phyloP scores from a whole-genome alignment of 176 grass and related monocot genomes.

The Chloris gayana region DNA sequence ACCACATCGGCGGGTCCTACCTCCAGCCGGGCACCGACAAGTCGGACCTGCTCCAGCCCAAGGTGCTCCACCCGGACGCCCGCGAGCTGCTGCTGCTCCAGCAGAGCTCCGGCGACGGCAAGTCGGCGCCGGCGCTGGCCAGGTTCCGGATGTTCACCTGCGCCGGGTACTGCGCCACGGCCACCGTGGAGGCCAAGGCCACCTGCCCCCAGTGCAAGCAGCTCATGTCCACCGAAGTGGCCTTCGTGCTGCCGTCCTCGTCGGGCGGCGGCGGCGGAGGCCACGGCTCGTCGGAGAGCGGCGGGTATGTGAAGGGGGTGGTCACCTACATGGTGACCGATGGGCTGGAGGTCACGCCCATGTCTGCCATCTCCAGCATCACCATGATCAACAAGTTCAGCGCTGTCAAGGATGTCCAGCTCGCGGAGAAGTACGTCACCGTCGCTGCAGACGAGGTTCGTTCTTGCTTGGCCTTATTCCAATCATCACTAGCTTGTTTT shows the following conservation, averaged over 20 bases:
- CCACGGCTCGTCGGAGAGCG: conserved; percentile 7
- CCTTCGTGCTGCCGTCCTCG: conserved; percentile 17
- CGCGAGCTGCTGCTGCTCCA: conserved; percentile 35
- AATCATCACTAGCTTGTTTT: too few relatives aligned
- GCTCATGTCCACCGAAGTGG: conserved; percentile 18
- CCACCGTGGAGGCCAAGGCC: conserved; percentile 1
- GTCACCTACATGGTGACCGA: conserved; percentile 61
- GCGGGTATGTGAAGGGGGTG: conserved; percentile 53
- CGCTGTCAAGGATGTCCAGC: conserved; percentile 15
- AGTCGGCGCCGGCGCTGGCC: not conserved
- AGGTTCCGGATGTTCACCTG: conserved; percentile 42
- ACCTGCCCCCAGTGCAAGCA: conserved; percentile 38
- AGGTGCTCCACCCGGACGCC: conserved; percentile 31
- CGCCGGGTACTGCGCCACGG: conserved; percentile 22
- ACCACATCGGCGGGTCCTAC: conserved; percentile 16
- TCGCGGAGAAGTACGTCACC: conserved; percentile 52
- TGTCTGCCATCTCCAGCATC: conserved; percentile 63
- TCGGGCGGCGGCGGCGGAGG: not conserved
- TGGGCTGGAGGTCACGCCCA: conserved; percentile 50
- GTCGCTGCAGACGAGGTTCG: conserved; percentile 38
- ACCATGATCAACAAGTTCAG: conserved; percentile 47
- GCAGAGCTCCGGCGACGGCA: not conserved
- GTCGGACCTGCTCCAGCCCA: conserved; percentile 34
- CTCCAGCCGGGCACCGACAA: not conserved
- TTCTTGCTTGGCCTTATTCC: not conserved